These are phyloP conservation scores for Saposhnikovia divaricata DNA, from an alignment of 129 eudicot genomes.

Conservation along the genomic window DNA sequence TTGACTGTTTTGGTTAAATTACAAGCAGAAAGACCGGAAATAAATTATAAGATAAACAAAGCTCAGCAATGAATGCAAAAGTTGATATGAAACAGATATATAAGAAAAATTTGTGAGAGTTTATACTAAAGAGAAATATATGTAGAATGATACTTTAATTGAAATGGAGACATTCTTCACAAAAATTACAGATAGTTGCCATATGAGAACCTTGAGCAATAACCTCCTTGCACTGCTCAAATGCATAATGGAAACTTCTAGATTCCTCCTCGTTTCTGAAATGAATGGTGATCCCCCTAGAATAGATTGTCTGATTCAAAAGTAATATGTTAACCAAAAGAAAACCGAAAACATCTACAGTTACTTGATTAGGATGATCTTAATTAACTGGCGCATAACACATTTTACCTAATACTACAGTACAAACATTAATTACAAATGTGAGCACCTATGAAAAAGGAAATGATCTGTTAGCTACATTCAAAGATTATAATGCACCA, in stretches of 20 bases:
- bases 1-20: not conserved
- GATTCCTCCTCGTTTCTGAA: constrained; percentile 85
- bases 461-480: not conserved
- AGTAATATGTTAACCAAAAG: constrained; percentile 14
- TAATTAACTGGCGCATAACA: not conserved
- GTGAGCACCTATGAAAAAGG: not conserved
- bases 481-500: not conserved
- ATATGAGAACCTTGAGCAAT: constrained; percentile 44
- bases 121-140: not conserved
- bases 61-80: not conserved
- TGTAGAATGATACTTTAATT: not conserved
- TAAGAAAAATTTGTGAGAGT: not conserved
- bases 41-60: not conserved
- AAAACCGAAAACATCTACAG: constrained; percentile 9
- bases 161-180: not conserved
- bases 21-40: not conserved
- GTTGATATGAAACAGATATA: not conserved
- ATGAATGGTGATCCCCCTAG: constrained; percentile 59
- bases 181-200: constrained; percentile 11
- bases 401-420: not conserved
- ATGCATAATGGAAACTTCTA: constrained; percentile 75
- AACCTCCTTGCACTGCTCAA: constrained; percentile 72
- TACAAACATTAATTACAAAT: not conserved
- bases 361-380: not conserved
- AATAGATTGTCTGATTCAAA: constrained; percentile 68